Evolutionary conservation across 441 rosid species (phyloP), one percentile per base, ranked within the genome.

Genomic region (Geranium incanum): DNA sequence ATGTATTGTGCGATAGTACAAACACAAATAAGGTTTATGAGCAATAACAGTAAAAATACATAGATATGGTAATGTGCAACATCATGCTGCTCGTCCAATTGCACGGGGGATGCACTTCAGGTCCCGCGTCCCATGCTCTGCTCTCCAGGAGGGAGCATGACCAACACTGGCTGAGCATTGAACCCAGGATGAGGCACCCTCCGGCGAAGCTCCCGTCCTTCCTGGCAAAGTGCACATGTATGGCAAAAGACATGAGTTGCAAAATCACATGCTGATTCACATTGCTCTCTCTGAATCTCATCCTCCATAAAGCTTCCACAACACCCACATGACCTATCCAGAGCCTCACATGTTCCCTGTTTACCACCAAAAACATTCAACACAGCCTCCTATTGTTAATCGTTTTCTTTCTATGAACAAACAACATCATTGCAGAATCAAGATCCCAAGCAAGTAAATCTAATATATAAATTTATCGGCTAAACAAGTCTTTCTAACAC

Each of bases 121-220:
- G 77, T 77, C 36, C 73, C 71, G 39, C 91, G 91, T 50, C 85
- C 92, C 99, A 92, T 95, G 75, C 89, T 74, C 78, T 92, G 98
- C 76, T 83, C 92, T 3, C 70, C 79, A 0, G 99, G 98, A 8
- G 98, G 96, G 72, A 85, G 77, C 88, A 90, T 87, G 36, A 87
- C 92, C 78, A 86, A 72, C 15, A 89, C 83, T 8, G 95, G 84
- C 67, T 84, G 93, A 68, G 90, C 86, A 71, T 77, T 84, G 84
- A 90, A 91, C 33, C 95, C 98, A 0, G 99, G 99, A 79, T 87
- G 96, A 50, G 89, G 93, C 74, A 86, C 79, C 81, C 92, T 82
- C 59, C 97, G 89, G 9, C 97, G 98, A 16, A 95, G 76, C 87
- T 90, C 97, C 4, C 95, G 98, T 1, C 97, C 97, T 85, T 92